phyloP scores from a whole-genome alignment of 306 rosid species.

The Cyclanthera cordifolia region DNA sequence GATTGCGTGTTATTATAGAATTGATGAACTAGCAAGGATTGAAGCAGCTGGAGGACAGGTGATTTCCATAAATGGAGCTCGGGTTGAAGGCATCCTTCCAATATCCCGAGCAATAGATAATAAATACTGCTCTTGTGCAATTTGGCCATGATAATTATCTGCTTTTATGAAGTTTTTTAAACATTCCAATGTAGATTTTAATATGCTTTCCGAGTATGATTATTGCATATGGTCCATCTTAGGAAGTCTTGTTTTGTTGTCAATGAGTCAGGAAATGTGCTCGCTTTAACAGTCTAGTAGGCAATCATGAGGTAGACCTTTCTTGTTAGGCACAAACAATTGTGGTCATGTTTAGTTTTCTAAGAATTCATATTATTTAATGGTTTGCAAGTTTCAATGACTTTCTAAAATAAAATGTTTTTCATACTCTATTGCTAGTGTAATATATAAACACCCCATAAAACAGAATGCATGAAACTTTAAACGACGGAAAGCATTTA shows the following conservation, averaged over 20 bases:
- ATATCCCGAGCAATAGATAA: conserved; percentile 30
- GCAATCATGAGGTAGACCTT: not conserved
- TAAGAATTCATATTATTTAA: not conserved
- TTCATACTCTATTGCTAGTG: not conserved
- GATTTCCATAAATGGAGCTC: conserved; percentile 21
- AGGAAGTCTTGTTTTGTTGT: not conserved
- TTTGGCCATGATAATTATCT: not conserved
- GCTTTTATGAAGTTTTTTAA: not conserved
- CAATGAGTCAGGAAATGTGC: not conserved
- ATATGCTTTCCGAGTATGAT: not conserved
- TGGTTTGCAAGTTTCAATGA: not conserved
- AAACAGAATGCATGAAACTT: no score
- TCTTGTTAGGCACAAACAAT: not conserved
- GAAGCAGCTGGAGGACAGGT: conserved; percentile 21
- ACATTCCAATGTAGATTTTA: not conserved
- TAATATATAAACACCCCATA: no score
- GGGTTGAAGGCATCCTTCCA: conserved; percentile 30
- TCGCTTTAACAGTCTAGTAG: not conserved
- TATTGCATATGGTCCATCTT: not conserved
- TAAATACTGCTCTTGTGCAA: not conserved
- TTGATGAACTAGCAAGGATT: conserved; percentile 21
- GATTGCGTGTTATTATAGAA: conserved; percentile 3
- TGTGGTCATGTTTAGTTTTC: not conserved
- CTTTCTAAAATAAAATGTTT: not conserved
- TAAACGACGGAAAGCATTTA: no score